Percentiles rank a stretch among this genome's conserved stretches.
These are phyloP conservation scores for Aspergillus sp. DNA, from an alignment of 2,329 filamentous ascomycete genomes.

Conservation along the genomic window DNA sequence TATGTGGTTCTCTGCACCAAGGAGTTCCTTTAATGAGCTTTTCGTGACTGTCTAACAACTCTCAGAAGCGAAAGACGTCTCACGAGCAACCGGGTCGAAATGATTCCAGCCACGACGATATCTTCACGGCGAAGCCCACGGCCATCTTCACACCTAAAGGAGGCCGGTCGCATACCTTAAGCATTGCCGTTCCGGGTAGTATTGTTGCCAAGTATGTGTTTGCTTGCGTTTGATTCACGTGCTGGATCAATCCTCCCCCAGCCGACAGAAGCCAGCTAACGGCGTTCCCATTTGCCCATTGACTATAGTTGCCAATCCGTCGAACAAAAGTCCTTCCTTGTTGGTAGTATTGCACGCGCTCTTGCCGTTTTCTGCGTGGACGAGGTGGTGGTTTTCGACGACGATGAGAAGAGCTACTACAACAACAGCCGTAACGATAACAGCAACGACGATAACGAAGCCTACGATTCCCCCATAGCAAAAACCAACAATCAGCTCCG, in stretches of 20 bases:
- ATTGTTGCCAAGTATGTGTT: slow-evolving; percentile 60
- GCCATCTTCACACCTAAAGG: slow-evolving; percentile 58
- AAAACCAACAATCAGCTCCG: slow-evolving; percentile 5
- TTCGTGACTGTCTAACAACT: not conserved
- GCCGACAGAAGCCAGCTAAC: not conserved
- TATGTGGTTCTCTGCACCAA: not conserved
- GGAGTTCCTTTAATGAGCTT: not conserved
- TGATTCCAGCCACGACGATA: slow-evolving; percentile 11
- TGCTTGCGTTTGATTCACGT: not conserved
- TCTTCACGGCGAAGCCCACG: slow-evolving; percentile 58
- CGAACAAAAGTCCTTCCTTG: slow-evolving; percentile 65
- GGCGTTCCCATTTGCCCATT: not conserved
- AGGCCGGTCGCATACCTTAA: slow-evolving; percentile 64
- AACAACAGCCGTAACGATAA: slow-evolving; percentile 44
- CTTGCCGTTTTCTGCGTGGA: slow-evolving; percentile 77
- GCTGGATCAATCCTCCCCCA: not conserved
- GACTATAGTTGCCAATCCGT: slow-evolving; percentile 55
- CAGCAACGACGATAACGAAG: slow-evolving; percentile 38
- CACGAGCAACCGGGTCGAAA: slow-evolving; percentile 6
- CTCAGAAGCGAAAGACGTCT: slow-evolving; percentile 15
- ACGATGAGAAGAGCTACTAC: slow-evolving; percentile 43
- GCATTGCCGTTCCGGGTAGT: slow-evolving; percentile 69
- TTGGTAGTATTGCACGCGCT: slow-evolving; percentile 69
- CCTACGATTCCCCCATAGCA: slow-evolving; percentile 26
- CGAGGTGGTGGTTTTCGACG: slow-evolving; percentile 75